These are phyloP conservation scores for Camillea tinctor DNA, from an alignment of 2,329 filamentous ascomycete species.

Conservation along the genomic window DNA sequence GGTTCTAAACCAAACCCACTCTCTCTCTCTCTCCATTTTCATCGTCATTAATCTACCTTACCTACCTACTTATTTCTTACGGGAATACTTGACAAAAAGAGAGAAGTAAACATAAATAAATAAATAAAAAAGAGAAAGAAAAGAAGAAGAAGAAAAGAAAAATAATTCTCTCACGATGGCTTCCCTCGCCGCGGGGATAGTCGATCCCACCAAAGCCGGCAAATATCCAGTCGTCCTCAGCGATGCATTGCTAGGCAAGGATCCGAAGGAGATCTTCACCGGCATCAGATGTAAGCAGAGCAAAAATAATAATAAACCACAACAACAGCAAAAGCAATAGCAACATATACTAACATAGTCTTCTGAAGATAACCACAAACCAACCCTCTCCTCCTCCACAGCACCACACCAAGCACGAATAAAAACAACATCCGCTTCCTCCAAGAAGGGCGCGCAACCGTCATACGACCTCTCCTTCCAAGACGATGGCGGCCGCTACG, in stretches of 20 bases:
- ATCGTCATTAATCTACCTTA: slow-evolving; percentile 11
- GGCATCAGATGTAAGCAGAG: slow-evolving; percentile 55
- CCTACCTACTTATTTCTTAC: not conserved
- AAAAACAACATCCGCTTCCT: slow-evolving; percentile 47
- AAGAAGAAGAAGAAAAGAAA: no score
- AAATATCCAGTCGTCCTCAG: slow-evolving; percentile 65
- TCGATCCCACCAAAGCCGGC: slow-evolving; percentile 60
- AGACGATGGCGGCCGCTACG: slow-evolving; percentile 56
- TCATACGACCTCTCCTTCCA: slow-evolving; percentile 57
- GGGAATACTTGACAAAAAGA: no score
- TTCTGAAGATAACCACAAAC: slow-evolving; percentile 63
- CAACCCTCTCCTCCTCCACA: slow-evolving; percentile 48
- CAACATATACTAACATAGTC: slow-evolving; percentile 7
- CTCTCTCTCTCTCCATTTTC: no score
- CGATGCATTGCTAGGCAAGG: slow-evolving; percentile 57
- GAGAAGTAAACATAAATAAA: no score
- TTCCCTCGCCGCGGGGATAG: slow-evolving; percentile 30
- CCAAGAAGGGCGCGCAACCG: slow-evolving; percentile 40
- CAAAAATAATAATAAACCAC: not conserved
- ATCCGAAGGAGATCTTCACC: slow-evolving; percentile 58
- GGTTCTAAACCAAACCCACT: slow-evolving; percentile 17
- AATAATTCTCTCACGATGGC: slow-evolving; percentile 20
- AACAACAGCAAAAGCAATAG: not conserved
- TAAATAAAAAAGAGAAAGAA: no score
- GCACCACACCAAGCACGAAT: slow-evolving; percentile 50